phyloP scores from a whole-genome alignment of 2,329 filamentous ascomycete species.

The Spiromastix sp. region DNA sequence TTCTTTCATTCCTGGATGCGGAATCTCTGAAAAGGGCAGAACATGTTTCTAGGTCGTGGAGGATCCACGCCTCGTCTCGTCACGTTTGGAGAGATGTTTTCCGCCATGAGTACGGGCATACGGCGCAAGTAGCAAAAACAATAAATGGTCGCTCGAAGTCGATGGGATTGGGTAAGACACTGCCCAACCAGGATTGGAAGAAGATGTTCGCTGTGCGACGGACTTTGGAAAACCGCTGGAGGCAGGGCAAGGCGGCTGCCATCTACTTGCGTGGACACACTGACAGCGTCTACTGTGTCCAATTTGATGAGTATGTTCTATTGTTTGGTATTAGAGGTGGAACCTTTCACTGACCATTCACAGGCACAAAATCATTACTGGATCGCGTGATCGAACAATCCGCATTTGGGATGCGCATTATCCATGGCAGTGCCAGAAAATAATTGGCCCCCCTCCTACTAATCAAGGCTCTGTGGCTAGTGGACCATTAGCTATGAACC shows the following conservation, averaged over 20 bases:
- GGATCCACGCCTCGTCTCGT: constrained; percentile 42
- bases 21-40: constrained; percentile 45
- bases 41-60: constrained; percentile 48
- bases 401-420: constrained; percentile 93
- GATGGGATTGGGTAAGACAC: constrained; percentile 43
- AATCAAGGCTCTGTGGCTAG: constrained; percentile 21
- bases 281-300: constrained; percentile 94
- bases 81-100: constrained; percentile 57
- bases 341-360: constrained; percentile 1
- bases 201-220: constrained; percentile 69
- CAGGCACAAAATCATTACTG: constrained; percentile 89
- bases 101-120: constrained; percentile 41
- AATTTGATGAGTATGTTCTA: constrained; percentile 78
- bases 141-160: constrained; percentile 9
- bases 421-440: constrained; percentile 63
- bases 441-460: constrained; percentile 63
- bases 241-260: constrained; percentile 62
- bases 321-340: background rate
- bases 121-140: constrained; percentile 22
- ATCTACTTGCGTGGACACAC: constrained; percentile 88
- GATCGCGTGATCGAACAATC: constrained; percentile 89
- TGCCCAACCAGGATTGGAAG: constrained; percentile 69
- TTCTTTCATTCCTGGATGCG: constrained; percentile 51
- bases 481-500: constrained; percentile 45
- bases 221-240: constrained; percentile 71